These are phyloP conservation scores for Coix lacrymajobi DNA, from an alignment of 176 grass and related monocot genomes.

Conservation along the genomic window DNA sequence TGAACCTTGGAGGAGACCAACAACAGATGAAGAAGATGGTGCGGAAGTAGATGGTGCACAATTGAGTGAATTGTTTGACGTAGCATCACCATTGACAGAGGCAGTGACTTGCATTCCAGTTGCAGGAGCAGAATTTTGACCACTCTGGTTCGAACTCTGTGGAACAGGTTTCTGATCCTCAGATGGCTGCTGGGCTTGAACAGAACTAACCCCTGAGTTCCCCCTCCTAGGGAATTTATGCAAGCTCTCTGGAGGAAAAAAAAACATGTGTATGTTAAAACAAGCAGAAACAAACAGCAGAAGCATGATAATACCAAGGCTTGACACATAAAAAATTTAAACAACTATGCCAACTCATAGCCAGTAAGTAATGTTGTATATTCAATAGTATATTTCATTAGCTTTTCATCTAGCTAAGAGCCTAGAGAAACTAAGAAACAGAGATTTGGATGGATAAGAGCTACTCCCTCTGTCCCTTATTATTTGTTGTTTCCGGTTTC, in stretches of 20 bases:
- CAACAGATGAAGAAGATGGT: slow-evolving; percentile 29
- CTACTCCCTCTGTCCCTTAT: too few relatives aligned
- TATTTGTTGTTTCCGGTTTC: too few relatives aligned
- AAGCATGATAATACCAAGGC: background rate
- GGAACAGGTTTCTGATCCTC: slow-evolving; percentile 50
- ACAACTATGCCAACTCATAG: background rate
- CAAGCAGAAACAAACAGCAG: background rate
- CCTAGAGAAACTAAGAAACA: background rate
- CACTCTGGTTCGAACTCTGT: slow-evolving; percentile 64
- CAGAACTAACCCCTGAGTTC: slow-evolving; percentile 44
- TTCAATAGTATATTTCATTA: background rate
- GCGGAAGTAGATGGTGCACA: slow-evolving; percentile 36
- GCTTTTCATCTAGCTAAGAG: background rate
- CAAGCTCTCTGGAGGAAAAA: slow-evolving; percentile 58
- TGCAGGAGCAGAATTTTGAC: slow-evolving; percentile 41
- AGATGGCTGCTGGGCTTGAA: slow-evolving; percentile 44
- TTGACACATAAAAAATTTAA: background rate
- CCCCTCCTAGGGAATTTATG: slow-evolving; percentile 73
- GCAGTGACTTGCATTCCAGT: slow-evolving; percentile 35
- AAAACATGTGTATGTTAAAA: slow-evolving; percentile 3
- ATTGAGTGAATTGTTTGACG: slow-evolving; percentile 37
- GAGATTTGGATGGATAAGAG: background rate
- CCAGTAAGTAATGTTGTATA: background rate
- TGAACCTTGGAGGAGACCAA: slow-evolving; percentile 44
- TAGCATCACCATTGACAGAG: slow-evolving; percentile 35